A percentile compares a stretch with the other conserved stretches of the same genome.
Conservation (phyloP, 441 rosid species). For the Hura crepitans region DNA sequence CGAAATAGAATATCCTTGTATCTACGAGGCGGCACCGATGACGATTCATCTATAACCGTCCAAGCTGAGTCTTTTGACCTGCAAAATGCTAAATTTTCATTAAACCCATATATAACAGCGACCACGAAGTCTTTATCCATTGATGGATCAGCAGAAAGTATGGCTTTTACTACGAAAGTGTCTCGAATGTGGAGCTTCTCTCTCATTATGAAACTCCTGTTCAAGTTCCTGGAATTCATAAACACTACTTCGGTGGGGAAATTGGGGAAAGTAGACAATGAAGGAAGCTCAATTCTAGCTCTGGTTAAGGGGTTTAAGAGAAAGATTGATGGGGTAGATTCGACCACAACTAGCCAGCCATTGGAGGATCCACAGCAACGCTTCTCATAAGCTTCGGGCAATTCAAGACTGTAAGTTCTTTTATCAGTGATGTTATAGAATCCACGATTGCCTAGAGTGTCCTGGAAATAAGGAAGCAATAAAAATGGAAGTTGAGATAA, state of each 20-base stretch:
- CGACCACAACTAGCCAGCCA: slow-evolving; percentile 20
- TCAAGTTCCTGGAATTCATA: slow-evolving; percentile 13
- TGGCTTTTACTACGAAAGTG: slow-evolving; percentile 12
- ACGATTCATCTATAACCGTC: slow-evolving; percentile 5
- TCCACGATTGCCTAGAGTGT: slow-evolving; percentile 1
- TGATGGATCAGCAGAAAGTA: slow-evolving; percentile 18
- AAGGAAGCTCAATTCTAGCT: slow-evolving; percentile 19
- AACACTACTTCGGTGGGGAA: slow-evolving; percentile 18
- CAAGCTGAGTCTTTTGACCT: background rate
- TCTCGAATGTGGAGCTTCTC: slow-evolving; percentile 6
- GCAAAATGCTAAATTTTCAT: slow-evolving; percentile 14
- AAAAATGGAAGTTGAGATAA: slow-evolving; percentile 17
- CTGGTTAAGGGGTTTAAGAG: slow-evolving; percentile 20
- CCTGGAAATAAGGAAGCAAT: slow-evolving; percentile 8
- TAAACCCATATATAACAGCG: slow-evolving; percentile 11
- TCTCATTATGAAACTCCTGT: background rate
- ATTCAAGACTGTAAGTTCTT: background rate
- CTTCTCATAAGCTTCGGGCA: slow-evolving; percentile 13
- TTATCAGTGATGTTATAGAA: slow-evolving; percentile 10
- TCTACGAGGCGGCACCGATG: background rate
- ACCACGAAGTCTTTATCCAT: background rate
- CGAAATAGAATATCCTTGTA: slow-evolving; percentile 15
- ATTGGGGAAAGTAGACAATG: slow-evolving; percentile 14
- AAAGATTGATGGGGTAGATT: slow-evolving; percentile 14
- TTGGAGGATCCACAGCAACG: slow-evolving; percentile 18